phyloP scores from a whole-genome alignment of 208 protist species.

The Vickermania ingenoplastis region DNA sequence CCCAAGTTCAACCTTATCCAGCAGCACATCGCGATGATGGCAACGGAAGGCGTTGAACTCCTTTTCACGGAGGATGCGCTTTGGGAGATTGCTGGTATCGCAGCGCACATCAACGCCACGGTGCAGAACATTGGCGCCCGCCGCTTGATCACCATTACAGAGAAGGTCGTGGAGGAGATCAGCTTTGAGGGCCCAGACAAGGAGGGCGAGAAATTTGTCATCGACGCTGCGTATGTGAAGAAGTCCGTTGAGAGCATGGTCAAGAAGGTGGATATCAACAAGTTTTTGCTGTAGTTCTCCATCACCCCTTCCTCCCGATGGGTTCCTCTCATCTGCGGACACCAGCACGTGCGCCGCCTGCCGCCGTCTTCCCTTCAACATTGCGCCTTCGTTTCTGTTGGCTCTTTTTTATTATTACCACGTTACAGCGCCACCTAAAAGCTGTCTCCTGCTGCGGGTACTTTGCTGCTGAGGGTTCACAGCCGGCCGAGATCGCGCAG shows the following conservation, averaged over 20 bases:
- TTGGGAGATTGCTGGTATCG: slow-evolving; percentile 92
- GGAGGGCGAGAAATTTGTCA: slow-evolving; percentile 76
- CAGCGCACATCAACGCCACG: slow-evolving; percentile 92
- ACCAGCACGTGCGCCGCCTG: no score
- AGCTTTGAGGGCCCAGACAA: slow-evolving; percentile 86
- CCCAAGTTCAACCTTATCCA: slow-evolving; percentile 95
- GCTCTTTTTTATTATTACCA: no score
- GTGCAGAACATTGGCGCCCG: slow-evolving; percentile 98
- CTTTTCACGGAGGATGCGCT: slow-evolving; percentile 92
- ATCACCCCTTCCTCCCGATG: no score
- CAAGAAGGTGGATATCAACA: slow-evolving; percentile 92
- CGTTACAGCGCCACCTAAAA: no score
- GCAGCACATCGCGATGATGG: slow-evolving; percentile 93
- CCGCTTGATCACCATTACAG: slow-evolving; percentile 95
- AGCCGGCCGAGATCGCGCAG: no score
- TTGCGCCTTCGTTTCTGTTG: no score
- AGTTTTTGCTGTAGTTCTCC: slow-evolving; percentile 73
- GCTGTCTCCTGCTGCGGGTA: no score
- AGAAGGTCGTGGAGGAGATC: slow-evolving; percentile 96
- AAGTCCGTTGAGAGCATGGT: slow-evolving; percentile 83
- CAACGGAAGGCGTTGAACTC: slow-evolving; percentile 94
- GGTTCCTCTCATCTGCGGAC: no score
- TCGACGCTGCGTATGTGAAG: slow-evolving; percentile 86
- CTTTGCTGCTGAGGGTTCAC: no score
- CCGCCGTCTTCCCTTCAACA: no score